Base-by-base conservation (phyloP, 164 flowering plant species). In the Euptelea pleiosperma region DNA sequence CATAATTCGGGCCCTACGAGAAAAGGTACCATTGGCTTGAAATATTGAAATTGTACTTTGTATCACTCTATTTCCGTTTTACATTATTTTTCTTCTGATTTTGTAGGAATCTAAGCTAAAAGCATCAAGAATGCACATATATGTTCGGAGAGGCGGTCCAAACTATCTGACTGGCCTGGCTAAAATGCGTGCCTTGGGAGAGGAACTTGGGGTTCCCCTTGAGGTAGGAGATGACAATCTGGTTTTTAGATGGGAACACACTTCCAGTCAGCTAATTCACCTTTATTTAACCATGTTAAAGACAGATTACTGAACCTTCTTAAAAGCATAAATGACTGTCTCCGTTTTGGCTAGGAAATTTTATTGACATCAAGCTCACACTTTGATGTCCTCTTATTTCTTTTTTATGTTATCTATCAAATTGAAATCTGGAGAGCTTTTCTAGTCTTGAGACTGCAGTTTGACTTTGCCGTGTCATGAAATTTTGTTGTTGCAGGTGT, bases 131-230 rank as follows among this genome's bases (percentile, higher is more conserved):
- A 89, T 89, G 96, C 85, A 87, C 64, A 71, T 85, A n/a, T 91
- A 73, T 64, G 98, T 91, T 55, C 70, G 98, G 60, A 83, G 98
- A 79, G 98, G 98, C 24, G 98, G 98, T 58, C 98, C 96, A 8
- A 91, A 91, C 63, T 91, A 89, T 68, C 92, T 87, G 68, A 83
- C 74, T 28, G 98, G 98, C 55, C 62, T 91, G 48, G 79, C 84
- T n/a, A 86, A 75, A 70, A 89, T 89, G 98, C 84, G 98, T n/a
- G 70, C 74, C n/a, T 64, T 89, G 26, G 98, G 92, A 26, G 86
- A 82, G 59, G 96, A 91, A 60, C 71, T 89, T 6, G 94, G 92
- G 15, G 66, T 91, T 49, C 92, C 96, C 21, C 68, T 91, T 55
- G 92, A 91, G 96, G 98, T 91, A 78, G 51, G 60, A 59, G 3